These are phyloP conservation scores for Dissophora globulifera DNA, from an alignment of 192 early-diverging fungal species.

Conservation along the genomic window DNA sequence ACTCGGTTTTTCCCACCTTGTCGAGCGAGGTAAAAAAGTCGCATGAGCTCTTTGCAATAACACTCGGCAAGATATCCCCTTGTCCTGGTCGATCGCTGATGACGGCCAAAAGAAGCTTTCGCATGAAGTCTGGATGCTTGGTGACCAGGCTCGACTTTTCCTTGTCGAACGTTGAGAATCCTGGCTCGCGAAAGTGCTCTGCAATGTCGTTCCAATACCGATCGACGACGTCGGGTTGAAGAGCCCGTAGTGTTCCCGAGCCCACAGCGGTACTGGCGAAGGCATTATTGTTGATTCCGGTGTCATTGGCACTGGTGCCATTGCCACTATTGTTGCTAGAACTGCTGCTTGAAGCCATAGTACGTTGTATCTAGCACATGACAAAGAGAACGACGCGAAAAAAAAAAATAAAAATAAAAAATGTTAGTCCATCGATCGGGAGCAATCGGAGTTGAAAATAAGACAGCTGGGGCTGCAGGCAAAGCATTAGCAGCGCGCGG, in stretches of 20 bases:
- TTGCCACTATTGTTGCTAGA: slow-evolving; percentile 1
- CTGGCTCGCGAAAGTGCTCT: slow-evolving; percentile 56
- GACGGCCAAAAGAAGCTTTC: slow-evolving; percentile 45
- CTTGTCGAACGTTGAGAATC: slow-evolving; percentile 44
- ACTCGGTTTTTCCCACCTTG: slow-evolving; percentile 54
- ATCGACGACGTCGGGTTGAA: slow-evolving; percentile 39
- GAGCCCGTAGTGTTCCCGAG: slow-evolving; percentile 25
- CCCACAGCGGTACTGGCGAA: background rate
- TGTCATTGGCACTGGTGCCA: background rate
- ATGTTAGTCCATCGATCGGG: no score
- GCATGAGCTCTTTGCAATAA: slow-evolving; percentile 64
- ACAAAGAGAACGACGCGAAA: background rate
- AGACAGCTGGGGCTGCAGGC: background rate
- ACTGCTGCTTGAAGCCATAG: slow-evolving; percentile 7
- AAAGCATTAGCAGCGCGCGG: no score
- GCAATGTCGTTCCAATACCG: slow-evolving; percentile 58
- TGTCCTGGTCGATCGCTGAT: slow-evolving; percentile 61
- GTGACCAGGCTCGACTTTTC: slow-evolving; percentile 20
- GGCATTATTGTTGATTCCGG: background rate
- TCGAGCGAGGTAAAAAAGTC: slow-evolving; percentile 67
- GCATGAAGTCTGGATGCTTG: slow-evolving; percentile 51
- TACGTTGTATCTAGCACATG: slow-evolving; percentile 3
- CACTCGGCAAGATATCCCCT: slow-evolving; percentile 62
- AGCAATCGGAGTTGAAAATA: no score
- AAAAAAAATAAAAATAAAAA: background rate